Conservation (phyloP, 805 yeast species). For the Cyberlindnera xishuangbannaensis region DNA sequence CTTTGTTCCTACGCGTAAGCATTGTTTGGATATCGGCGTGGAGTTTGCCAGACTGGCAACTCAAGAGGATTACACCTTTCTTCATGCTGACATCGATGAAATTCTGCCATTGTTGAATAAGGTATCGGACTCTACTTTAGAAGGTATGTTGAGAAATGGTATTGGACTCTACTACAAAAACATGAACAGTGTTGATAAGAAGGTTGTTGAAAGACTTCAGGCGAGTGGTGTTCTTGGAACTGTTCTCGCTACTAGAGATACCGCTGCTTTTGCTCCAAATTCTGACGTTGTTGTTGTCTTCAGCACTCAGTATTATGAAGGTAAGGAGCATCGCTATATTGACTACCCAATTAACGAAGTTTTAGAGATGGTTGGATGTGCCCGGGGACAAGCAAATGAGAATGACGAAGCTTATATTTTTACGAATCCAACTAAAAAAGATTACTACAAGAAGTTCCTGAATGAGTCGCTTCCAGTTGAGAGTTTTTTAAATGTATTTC, state of each 20-base stretch:
- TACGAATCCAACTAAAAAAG: slow-evolving; percentile 48
- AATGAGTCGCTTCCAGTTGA: slow-evolving; percentile 78
- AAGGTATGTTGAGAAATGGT: slow-evolving; percentile 45
- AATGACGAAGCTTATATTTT: slow-evolving; percentile 45
- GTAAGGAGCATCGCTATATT: slow-evolving; percentile 61
- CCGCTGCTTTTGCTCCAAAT: slow-evolving; percentile 42
- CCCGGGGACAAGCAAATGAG: slow-evolving; percentile 25
- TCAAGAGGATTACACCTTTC: slow-evolving; percentile 33
- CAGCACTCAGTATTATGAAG: slow-evolving; percentile 71
- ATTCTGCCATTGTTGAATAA: slow-evolving; percentile 36
- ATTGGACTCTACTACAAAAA: slow-evolving; percentile 56
- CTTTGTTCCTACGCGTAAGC: slow-evolving; percentile 52
- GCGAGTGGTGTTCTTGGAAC: slow-evolving; percentile 45
- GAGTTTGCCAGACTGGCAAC: slow-evolving; percentile 36
- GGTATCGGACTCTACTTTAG: slow-evolving; percentile 42
- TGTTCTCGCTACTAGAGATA: slow-evolving; percentile 58
- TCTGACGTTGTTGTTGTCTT: slow-evolving; percentile 55
- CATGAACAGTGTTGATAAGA: slow-evolving; percentile 51
- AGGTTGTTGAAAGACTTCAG: slow-evolving; percentile 49
- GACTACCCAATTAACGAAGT: slow-evolving; percentile 64
- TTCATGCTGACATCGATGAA: slow-evolving; percentile 33
- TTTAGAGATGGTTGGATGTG: slow-evolving; percentile 57
- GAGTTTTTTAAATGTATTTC: slow-evolving; percentile 51
- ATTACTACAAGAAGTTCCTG: slow-evolving; percentile 67
- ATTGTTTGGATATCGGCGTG: slow-evolving; percentile 46